Percentiles rank a stretch among this genome's conserved stretches.
Conservation (phyloP, 2,329 filamentous ascomycete genomes). For the Zasmidium citrigriseum region DNA sequence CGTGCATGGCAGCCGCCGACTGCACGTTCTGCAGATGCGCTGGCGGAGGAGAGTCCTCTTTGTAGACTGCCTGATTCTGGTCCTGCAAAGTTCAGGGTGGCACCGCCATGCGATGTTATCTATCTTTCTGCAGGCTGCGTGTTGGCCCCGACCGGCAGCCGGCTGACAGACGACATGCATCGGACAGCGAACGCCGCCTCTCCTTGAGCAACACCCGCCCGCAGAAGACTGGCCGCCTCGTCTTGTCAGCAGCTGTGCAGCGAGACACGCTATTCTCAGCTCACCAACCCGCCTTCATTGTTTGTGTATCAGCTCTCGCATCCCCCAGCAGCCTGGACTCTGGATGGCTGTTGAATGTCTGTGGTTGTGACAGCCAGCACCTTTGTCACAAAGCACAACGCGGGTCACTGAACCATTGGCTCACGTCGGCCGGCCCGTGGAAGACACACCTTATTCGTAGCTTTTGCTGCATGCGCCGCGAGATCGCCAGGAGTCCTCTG, state of each 20-base stretch:
- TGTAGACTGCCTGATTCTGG: neutral
- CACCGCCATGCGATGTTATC: neutral
- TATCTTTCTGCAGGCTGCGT: neutral
- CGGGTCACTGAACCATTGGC: neutral
- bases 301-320: neutral
- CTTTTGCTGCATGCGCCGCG: neutral
- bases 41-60: neutral
- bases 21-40: neutral
- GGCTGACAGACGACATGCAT: neutral
- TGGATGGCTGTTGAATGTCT: neutral
- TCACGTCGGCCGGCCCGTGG: neutral
- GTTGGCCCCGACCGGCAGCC: neutral
- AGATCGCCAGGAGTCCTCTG: neutral
- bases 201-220: neutral
- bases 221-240: neutral
- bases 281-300: neutral
- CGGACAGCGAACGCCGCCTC: neutral
- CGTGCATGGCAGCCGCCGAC: neutral
- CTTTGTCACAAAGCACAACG: neutral
- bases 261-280: neutral
- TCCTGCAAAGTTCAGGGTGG: neutral
- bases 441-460: neutral
- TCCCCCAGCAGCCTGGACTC: neutral
- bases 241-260: neutral
- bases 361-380: neutral